A percentile compares a stretch with the other conserved stretches of the same genome.
Evolutionary conservation across 2,329 filamentous ascomycete species (phyloP).

Genomic region (Byssoonygena ceratinophila): DNA sequence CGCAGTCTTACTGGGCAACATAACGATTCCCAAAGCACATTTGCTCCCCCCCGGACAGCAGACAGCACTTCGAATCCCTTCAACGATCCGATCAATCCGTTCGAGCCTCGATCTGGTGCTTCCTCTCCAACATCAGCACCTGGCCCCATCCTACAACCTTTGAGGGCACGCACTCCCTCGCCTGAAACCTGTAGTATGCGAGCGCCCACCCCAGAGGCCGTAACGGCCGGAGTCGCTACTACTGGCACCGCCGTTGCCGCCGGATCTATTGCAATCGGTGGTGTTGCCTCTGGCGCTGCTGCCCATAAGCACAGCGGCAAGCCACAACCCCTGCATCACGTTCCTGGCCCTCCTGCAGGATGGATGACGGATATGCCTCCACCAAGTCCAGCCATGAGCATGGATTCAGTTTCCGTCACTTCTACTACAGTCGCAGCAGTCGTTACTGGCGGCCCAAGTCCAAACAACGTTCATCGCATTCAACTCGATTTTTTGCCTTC

Average conservation of each 20-base stretch:
- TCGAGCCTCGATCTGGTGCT: slow-evolving; percentile 52
- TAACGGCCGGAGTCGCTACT: slow-evolving; percentile 30
- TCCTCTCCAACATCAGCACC: slow-evolving; percentile 19
- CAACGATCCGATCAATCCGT: slow-evolving; percentile 57
- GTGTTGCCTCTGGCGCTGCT: slow-evolving; percentile 16
- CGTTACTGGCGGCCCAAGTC: slow-evolving; percentile 50
- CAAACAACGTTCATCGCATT: slow-evolving; percentile 71
- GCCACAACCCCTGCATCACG: slow-evolving; percentile 20
- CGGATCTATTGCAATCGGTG: slow-evolving; percentile 27
- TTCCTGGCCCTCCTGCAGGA: slow-evolving; percentile 7
- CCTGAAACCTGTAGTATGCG: slow-evolving; percentile 36
- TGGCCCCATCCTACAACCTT: slow-evolving; percentile 13
- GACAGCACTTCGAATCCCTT: slow-evolving; percentile 33
- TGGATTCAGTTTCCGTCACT: slow-evolving; percentile 24
- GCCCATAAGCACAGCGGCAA: slow-evolving; percentile 19
- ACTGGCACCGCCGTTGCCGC: slow-evolving; percentile 34
- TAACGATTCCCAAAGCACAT: slow-evolving; percentile 21
- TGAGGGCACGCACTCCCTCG: slow-evolving; percentile 26
- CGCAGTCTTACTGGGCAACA: slow-evolving; percentile 29
- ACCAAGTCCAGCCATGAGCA: slow-evolving; percentile 21
- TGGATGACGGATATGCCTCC: slow-evolving; percentile 16
- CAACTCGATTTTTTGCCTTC: slow-evolving; percentile 90
- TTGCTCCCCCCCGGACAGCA: slow-evolving; percentile 29
- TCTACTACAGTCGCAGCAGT: slow-evolving; percentile 47
- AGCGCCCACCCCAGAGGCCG: slow-evolving; percentile 33